phyloP scores from a whole-genome alignment of 2,329 filamentous ascomycete genomes.

The Microcera coccophila region DNA sequence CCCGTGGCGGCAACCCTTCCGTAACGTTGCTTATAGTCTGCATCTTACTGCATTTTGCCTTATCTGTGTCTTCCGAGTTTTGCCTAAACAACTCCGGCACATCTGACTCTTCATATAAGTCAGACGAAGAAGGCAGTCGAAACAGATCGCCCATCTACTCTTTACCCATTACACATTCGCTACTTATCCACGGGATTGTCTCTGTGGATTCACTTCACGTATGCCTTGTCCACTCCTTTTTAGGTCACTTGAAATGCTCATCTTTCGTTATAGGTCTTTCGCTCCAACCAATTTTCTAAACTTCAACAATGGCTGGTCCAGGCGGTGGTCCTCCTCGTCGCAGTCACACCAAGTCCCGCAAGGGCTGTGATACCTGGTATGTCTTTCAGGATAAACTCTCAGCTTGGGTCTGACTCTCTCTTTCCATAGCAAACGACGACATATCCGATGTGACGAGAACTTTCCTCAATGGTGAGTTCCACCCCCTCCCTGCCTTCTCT shows the following conservation, averaged over 20 bases:
- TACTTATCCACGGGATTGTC: conserved; percentile 31
- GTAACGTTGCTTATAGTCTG: conserved; percentile 9
- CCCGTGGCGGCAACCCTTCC: conserved; percentile 10
- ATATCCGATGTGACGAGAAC: conserved; percentile 96
- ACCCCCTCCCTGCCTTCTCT: no score
- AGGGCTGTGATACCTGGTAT: conserved; percentile 91
- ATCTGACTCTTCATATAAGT: conserved; percentile 15
- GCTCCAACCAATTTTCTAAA: conserved; percentile 33
- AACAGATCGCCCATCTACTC: conserved; percentile 13
- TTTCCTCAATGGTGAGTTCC: conserved; percentile 89
- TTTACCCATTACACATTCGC: conserved; percentile 32
- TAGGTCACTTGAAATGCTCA: conserved; percentile 13
- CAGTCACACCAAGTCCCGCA: conserved; percentile 98
- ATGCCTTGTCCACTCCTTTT: conserved; percentile 14
- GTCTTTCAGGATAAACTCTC: conserved; percentile 17
- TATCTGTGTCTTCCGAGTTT: conserved; percentile 14
- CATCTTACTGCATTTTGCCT: conserved; percentile 12
- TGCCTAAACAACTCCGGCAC: conserved; percentile 11
- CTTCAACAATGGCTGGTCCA: conserved; percentile 75
- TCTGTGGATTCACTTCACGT: conserved; percentile 31
- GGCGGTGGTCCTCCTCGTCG: conserved; percentile 86
- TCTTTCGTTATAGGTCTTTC: conserved; percentile 19
- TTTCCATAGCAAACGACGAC: conserved; percentile 69
- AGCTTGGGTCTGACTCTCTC: conserved; percentile 12
- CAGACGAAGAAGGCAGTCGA: conserved; percentile 12